A percentile compares a stretch with the other conserved stretches of the same genome.
phyloP scores from a whole-genome alignment of 257 asterid species.

The Leptodermis oblonga region DNA sequence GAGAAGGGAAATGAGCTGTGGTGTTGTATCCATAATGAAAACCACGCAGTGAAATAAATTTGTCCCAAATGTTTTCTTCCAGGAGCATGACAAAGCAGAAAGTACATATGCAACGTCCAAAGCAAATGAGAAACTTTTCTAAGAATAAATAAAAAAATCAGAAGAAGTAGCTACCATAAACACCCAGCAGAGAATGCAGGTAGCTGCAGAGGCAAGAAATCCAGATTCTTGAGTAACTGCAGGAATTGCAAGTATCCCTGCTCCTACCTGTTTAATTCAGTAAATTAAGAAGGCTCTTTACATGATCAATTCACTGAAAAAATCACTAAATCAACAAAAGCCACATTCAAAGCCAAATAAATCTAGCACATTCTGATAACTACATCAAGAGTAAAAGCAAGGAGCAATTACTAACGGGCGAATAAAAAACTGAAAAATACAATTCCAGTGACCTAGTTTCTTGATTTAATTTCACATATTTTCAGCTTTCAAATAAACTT shows the following conservation, averaged over 20 bases:
- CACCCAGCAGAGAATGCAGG: slow-evolving; percentile 76
- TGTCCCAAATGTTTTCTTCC: not conserved
- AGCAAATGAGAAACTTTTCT: not conserved
- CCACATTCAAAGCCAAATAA: not conserved
- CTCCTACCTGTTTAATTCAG: slow-evolving; percentile 56
- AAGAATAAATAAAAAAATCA: not conserved
- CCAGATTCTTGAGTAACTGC: slow-evolving; percentile 96
- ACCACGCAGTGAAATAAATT: not conserved
- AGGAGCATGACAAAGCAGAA: not conserved
- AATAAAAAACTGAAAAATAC: not conserved
- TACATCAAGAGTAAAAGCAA: not conserved
- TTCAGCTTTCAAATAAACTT: not conserved
- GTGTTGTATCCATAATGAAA: not conserved
- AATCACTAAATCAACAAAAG: not conserved
- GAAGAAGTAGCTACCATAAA: slow-evolving; percentile 55
- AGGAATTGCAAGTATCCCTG: slow-evolving; percentile 94
- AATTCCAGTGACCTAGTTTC: too few species aligned
- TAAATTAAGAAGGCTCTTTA: not conserved
- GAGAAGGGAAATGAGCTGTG: not conserved
- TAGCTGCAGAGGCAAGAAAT: slow-evolving; percentile 70
- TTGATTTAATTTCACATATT: not conserved
- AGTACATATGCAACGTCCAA: not conserved
- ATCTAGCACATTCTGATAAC: not conserved
- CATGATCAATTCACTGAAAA: not conserved
- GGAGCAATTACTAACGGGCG: not conserved